A percentile compares a stretch with the other conserved stretches of the same genome.
These are phyloP conservation scores for Crithidia fasciculata DNA, from an alignment of 208 protist species.

Conservation along the genomic window DNA sequence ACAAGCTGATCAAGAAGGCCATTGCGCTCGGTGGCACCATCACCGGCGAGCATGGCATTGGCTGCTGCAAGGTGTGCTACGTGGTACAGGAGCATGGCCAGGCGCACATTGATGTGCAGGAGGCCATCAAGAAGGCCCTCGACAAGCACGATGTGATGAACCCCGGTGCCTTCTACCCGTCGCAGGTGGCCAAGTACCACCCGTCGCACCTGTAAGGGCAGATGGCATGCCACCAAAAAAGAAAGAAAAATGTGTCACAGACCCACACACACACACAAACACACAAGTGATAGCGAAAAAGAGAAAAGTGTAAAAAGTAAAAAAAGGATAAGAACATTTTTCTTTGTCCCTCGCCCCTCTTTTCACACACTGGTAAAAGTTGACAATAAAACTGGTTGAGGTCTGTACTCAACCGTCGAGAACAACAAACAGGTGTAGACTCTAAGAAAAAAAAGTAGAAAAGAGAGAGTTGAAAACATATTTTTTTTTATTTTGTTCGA, in stretches of 20 bases:
- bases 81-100: slow-evolving; percentile 69
- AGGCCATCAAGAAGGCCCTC: slow-evolving; percentile 80
- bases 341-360: too few relatives aligned
- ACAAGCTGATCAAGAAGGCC: slow-evolving; percentile 72
- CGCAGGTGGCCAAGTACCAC: slow-evolving; percentile 48
- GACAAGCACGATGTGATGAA: slow-evolving; percentile 92
- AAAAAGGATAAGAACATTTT: too few relatives aligned
- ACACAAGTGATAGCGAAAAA: neutral
- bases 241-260: neutral
- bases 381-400: too few relatives aligned
- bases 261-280: neutral
- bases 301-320: too few relatives aligned
- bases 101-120: slow-evolving; percentile 81
- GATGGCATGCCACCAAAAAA: neutral
- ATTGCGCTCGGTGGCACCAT: slow-evolving; percentile 75
- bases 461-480: too few relatives aligned
- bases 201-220: slow-evolving; percentile 40
- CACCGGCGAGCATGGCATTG: slow-evolving; percentile 90
- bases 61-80: slow-evolving; percentile 68
- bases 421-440: too few relatives aligned
- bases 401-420: too few relatives aligned
- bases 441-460: too few relatives aligned
- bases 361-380: too few relatives aligned
- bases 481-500: too few relatives aligned
- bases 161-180: slow-evolving; percentile 79